phyloP scores from a whole-genome alignment of 345 rosid genomes.

The Eucalyptus coolabah region DNA sequence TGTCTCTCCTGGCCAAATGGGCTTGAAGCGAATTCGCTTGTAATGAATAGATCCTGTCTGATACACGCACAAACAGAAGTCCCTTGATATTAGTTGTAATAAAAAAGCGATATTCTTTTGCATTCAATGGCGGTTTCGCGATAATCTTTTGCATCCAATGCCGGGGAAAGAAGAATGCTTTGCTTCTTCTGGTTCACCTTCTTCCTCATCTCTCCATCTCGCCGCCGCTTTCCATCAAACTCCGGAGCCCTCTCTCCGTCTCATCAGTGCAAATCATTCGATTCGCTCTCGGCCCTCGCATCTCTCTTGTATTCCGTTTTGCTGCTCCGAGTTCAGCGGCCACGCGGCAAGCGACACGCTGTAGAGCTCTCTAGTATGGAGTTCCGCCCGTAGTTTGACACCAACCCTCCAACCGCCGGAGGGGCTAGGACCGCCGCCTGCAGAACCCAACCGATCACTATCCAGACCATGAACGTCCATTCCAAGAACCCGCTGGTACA shows the following conservation, averaged over 20 bases:
- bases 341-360: constrained; percentile 40
- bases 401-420: constrained; percentile 34
- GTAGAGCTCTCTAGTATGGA: constrained; percentile 24
- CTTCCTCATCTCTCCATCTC: no score
- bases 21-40: constrained; percentile 13
- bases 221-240: no score
- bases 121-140: background rate
- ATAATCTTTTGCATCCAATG: background rate
- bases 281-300: background rate
- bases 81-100: background rate
- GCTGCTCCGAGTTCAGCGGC: constrained; percentile 46
- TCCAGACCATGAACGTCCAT: background rate
- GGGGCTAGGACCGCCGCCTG: background rate
- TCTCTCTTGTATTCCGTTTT: background rate
- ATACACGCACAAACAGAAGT: background rate
- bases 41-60: background rate
- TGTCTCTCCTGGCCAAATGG: constrained; percentile 55
- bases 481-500: background rate
- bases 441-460: background rate
- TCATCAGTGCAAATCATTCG: background rate
- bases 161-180: background rate
- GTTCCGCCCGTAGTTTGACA: constrained; percentile 56
- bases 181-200: no score
- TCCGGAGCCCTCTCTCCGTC: no score
- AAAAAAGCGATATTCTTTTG: background rate